These are phyloP conservation scores for Pichia sp. DNA, from an alignment of 1,139 yeast genomes.

Conservation along the genomic window DNA sequence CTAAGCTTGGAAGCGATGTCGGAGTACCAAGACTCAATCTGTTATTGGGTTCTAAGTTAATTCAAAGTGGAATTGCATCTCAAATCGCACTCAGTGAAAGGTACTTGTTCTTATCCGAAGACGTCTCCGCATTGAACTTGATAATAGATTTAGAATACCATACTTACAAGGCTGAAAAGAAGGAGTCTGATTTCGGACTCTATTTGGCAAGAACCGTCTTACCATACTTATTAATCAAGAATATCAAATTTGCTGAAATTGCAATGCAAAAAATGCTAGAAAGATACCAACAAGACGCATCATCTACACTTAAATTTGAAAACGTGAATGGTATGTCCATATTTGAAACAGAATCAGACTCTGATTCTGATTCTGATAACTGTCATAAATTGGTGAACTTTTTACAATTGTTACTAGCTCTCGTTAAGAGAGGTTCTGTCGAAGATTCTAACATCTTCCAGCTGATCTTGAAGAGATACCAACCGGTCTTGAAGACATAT, in stretches of 20 bases:
- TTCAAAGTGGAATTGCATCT: conserved; percentile 31
- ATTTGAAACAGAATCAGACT: conserved; percentile 14
- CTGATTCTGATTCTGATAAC: conserved; percentile 19
- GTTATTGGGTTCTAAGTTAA: conserved; percentile 66
- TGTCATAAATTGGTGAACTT: conserved; percentile 54
- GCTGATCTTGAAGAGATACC: conserved; percentile 31
- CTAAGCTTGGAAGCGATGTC: conserved; percentile 45
- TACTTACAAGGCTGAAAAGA: conserved; percentile 22
- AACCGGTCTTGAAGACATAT: conserved; percentile 42
- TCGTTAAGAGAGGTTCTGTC: conserved; percentile 54
- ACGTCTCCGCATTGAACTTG: conserved; percentile 23
- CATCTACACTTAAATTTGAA: conserved; percentile 9
- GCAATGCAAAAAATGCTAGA: conserved; percentile 21
- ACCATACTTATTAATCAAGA: conserved; percentile 29
- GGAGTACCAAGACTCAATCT: conserved; percentile 81
- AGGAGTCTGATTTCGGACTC: conserved; percentile 21
- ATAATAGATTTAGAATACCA: conserved; percentile 27
- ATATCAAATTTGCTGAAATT: conserved; percentile 28
- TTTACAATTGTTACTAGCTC: conserved; percentile 62
- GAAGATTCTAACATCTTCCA: conserved; percentile 28
- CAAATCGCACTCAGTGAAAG: conserved; percentile 28
- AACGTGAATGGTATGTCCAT: conserved; percentile 18
- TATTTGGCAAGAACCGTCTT: conserved; percentile 30
- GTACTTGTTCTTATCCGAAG: conserved; percentile 26
- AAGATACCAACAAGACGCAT: conserved; percentile 13